Conservation (phyloP, 2,329 filamentous ascomycete species). For the Talaromyces amestolkiae region DNA sequence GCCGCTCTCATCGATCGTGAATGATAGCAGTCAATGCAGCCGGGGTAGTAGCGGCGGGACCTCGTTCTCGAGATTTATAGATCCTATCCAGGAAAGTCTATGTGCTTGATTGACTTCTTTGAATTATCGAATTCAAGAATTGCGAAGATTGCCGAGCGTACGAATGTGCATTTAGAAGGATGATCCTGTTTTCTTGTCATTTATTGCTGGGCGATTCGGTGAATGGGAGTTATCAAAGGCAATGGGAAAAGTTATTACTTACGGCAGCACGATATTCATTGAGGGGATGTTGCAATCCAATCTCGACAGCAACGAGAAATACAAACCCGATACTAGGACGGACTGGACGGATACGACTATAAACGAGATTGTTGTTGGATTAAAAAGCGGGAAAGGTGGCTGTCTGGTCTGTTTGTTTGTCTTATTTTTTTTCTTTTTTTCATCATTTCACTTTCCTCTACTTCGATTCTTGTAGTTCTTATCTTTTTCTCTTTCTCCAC, state of each 20-base stretch:
- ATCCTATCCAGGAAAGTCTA: conserved; percentile 33
- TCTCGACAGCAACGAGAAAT: neutral
- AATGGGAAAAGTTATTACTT: conserved; percentile 1
- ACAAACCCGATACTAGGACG: neutral
- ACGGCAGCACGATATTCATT: neutral
- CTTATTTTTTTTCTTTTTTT: neutral
- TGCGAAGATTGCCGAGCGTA: neutral
- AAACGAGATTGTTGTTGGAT: neutral
- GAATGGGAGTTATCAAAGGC: conserved; percentile 1
- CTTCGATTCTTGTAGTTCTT: neutral
- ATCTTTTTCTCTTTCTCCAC: neutral
- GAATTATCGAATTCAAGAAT: neutral
- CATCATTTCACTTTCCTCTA: neutral
- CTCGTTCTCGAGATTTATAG: conserved; percentile 33
- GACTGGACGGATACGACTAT: neutral
- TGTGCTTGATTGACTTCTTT: conserved; percentile 29
- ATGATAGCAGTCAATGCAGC: conserved; percentile 30
- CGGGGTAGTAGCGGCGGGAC: conserved; percentile 25
- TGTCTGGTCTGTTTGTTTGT: neutral
- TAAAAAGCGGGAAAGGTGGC: neutral
- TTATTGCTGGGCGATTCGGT: neutral
- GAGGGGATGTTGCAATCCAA: neutral
- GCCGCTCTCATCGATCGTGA: conserved; percentile 29
- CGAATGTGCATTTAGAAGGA: neutral
- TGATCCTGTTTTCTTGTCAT: neutral